Percentiles rank a stretch among this genome's conserved stretches.
These are phyloP conservation scores for Plasmodium vivax DNA, from an alignment of 169 alveolate genomes.

Conservation along the genomic window DNA sequence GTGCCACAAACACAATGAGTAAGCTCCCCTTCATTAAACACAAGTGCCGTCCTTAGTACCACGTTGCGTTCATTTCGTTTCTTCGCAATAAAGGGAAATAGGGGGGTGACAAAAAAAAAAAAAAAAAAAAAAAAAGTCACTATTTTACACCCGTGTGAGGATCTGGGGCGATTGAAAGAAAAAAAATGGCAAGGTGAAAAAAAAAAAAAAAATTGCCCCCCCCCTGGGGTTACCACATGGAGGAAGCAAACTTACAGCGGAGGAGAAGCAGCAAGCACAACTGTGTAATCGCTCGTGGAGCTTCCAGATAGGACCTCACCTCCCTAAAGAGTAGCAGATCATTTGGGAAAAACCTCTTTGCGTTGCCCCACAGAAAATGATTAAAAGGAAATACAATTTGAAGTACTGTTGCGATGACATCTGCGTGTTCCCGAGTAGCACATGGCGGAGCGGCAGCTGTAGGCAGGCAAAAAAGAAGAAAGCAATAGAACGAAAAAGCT, in stretches of 20 bases:
- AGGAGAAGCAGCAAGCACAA: background rate
- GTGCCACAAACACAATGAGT: constrained; percentile 4
- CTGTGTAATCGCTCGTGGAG: background rate
- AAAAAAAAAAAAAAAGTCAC: background rate
- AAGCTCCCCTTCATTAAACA: constrained; percentile 50
- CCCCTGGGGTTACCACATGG: background rate
- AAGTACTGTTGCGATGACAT: constrained; percentile 72
- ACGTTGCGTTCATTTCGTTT: constrained; percentile 23
- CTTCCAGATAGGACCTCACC: background rate
- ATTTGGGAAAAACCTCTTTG: background rate
- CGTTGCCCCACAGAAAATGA: constrained; percentile 13
- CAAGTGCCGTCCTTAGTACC: background rate
- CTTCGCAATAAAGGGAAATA: background rate
- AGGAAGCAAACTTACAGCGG: background rate
- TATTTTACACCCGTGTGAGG: background rate
- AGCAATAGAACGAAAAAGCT: too few relatives aligned
- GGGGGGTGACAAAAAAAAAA: background rate
- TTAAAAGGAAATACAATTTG: constrained; percentile 39
- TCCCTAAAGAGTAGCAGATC: background rate
- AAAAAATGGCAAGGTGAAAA: too few relatives aligned
- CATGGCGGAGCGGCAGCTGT: constrained; percentile 13
- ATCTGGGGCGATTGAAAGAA: background rate
- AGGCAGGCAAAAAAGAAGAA: background rate
- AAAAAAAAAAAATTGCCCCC: background rate
- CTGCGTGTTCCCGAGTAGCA: constrained; percentile 59